phyloP scores from a whole-genome alignment of 192 early-diverging fungal species.

The Mortierella hygrophila region DNA sequence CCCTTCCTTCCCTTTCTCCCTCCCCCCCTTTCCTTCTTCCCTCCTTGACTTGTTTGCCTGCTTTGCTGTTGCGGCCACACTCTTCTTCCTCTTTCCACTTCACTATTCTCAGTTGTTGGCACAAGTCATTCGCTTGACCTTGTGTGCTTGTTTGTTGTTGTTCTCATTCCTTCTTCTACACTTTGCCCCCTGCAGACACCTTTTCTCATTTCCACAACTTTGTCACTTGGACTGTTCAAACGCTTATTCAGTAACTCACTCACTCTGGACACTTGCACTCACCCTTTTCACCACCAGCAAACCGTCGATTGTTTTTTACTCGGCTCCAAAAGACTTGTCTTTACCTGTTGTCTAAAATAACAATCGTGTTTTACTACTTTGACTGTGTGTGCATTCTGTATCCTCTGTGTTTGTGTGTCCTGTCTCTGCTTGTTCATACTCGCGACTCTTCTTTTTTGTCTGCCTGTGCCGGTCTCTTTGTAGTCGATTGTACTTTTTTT shows the following conservation, averaged over 20 bases:
- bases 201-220: neutral
- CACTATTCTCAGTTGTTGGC: neutral
- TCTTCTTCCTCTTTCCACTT: conserved; percentile 4
- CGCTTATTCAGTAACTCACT: too few relatives aligned
- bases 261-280: neutral
- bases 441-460: neutral
- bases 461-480: conserved; percentile 15
- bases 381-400: too few relatives aligned
- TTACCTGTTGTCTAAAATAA: neutral
- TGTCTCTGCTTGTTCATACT: conserved; percentile 4
- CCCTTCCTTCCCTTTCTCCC: neutral
- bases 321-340: neutral
- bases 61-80: neutral
- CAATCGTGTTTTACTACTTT: too few relatives aligned
- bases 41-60: conserved; percentile 1
- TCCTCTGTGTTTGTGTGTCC: neutral
- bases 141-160: conserved; percentile 19
- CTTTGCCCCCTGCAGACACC: neutral
- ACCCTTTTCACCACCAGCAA: too few relatives aligned
- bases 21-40: neutral
- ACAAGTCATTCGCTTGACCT: conserved; percentile 23
- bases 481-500: neutral
- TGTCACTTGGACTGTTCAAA: too few relatives aligned
- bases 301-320: too few relatives aligned
- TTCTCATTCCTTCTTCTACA: conserved; percentile 1